Base-by-base conservation (phyloP, 2,329 filamentous ascomycete genomes). In the Drechslerella coelobrocha region DNA sequence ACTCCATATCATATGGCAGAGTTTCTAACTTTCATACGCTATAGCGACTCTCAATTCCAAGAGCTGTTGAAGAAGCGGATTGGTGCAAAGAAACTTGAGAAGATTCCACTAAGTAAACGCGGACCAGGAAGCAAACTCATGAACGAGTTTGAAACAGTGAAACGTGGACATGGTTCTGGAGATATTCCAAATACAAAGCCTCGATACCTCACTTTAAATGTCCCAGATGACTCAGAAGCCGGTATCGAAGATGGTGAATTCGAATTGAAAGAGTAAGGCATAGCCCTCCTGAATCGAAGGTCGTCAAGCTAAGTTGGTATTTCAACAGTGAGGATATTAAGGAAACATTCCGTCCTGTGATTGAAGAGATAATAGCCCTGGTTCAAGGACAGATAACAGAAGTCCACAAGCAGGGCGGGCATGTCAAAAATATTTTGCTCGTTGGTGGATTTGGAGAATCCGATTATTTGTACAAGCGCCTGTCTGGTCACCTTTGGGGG, bases 11-110 rank as follows among this genome's bases (percentile, higher is more conserved):
- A n/a, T n/a, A 9, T 27, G 26, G 2, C 21, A n/a, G 27, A 12
- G 17, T 47, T 29, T 24, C 39, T 63, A 34, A 63, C 37, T 2
- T 21, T 43, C 21, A 12, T 62, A 5, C 60, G 73, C 27, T 72
- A 73, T 34, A 72, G 75, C n/a, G 75, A 76, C 57, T 68, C 74
- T 76, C 81, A 89, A 0, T 92, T 93, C 74, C 89, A 92, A 77
- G 90, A 92, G 76, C 86, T 91, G 75, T 87, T 92, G 37, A 84
- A 85, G 74, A 81, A 79, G 60, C 84, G 89, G 1, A 84, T 93
- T 8, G 82, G 83, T 37, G 84, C 84, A 31, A n/a, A n/a, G n/a
- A 81, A 84, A 2, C 91, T 91, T 76, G 85, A 88, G 27, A 85
- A 87, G 78, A 91, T 93, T 19, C 68, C 68, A 45, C 53, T 72